Evolutionary conservation across 78 protist species (phyloP), one percentile per base, ranked within the genome.

Genomic region (Dictyostelium intermedium): DNA sequence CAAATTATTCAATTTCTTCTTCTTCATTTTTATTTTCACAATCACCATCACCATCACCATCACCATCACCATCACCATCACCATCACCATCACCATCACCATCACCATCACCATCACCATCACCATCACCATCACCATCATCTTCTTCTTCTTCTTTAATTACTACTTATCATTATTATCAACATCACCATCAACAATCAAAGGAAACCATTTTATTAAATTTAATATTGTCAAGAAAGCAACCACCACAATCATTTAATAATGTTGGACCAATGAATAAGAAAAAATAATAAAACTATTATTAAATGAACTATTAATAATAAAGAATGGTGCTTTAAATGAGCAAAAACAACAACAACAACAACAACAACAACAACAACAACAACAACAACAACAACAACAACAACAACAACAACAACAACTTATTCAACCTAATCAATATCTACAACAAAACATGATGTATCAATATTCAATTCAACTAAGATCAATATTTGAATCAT

Each of bases 401-500:
- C 61, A 50, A 50, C 61, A 50, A 50, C 61, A 50, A 50, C 61
- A 50, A 16, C 61, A 50, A 50, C 61, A 50, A 16, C 61, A 50
- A 16, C 20, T 1, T 50, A 50, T 2, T 16, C 61, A 50, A 50
- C 0, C 61, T 10, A 50, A 50, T 16, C 61, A 50, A 50, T 50
- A 50, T 50, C 61, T 16, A 16, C 61, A 50, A 50, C 61, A 50
- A 16, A 50, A 50, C 16, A 50, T 50, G 61, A 50, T 63, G 32
- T 63, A 63, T 63, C 32, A 25, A 63, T n/a, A 63, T 63, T 63
- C 27, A 25, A 63, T 70, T 14, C 77, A 70, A 32, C 5, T 70
- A 27, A 70, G 77, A 70, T 70, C 77, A 32, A 70, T 70, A 70
- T 70, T 70, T 70, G 77, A 70, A 70, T 30, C 77, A 13, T 14